Evolutionary conservation across 257 asterid genomes (phyloP).

Genomic region (Ehretia macrophylla): DNA sequence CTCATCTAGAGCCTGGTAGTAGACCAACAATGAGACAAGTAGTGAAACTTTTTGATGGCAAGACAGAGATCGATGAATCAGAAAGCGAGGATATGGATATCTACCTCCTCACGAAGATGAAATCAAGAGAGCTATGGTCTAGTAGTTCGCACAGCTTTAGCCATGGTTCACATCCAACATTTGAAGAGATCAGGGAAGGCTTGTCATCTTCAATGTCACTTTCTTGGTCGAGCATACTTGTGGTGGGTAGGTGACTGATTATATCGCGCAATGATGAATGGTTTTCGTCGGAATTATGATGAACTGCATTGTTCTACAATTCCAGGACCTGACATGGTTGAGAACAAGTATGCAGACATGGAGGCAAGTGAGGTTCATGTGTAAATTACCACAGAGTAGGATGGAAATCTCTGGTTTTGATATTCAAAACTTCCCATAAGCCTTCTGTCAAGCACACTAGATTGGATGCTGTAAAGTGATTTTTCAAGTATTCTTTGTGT

Average conservation of each 20-base stretch:
- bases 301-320: too few species aligned
- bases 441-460: too few species aligned
- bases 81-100: slow-evolving; percentile 36
- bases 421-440: too few species aligned
- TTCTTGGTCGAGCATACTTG: slow-evolving; percentile 48
- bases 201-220: slow-evolving; percentile 40
- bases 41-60: slow-evolving; percentile 51
- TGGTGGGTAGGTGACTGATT: too few species aligned
- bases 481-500: too few species aligned
- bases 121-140: slow-evolving; percentile 34
- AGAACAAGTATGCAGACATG: too few species aligned
- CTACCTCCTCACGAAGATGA: slow-evolving; percentile 46
- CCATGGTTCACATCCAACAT: slow-evolving; percentile 52
- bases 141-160: slow-evolving; percentile 30
- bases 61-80: slow-evolving; percentile 29
- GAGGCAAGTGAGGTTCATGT: slow-evolving; percentile 46
- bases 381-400: neutral
- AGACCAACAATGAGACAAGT: slow-evolving; percentile 75
- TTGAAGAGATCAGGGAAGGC: slow-evolving; percentile 44
- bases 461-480: too few species aligned
- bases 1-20: slow-evolving; percentile 37
- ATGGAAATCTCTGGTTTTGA: neutral
- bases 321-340: too few species aligned
- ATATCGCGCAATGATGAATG: too few species aligned
- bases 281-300: too few species aligned